These are phyloP conservation scores for Boletus insuetus DNA, from an alignment of 768 basidiomycete species.

Conservation along the genomic window DNA sequence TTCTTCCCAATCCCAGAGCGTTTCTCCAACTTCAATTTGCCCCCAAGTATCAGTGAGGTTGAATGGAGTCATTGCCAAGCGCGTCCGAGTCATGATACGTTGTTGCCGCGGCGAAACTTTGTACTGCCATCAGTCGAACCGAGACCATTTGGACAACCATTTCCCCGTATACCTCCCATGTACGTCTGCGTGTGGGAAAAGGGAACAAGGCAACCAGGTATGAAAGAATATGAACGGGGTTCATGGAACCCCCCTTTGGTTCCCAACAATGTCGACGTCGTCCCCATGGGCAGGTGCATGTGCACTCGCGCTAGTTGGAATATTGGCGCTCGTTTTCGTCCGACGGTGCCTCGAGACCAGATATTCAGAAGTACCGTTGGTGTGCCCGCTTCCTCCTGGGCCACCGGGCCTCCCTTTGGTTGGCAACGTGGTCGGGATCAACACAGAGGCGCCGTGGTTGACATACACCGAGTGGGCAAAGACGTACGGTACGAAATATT, in stretches of 20 bases:
- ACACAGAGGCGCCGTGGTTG: constrained; percentile 32
- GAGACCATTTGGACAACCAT: no score
- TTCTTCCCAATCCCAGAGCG: no score
- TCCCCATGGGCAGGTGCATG: background rate
- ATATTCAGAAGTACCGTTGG: background rate
- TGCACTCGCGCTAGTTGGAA: background rate
- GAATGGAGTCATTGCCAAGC: no score
- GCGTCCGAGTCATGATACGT: no score
- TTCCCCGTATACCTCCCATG: background rate
- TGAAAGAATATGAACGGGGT: background rate
- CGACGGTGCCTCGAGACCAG: background rate
- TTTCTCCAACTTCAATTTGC: no score
- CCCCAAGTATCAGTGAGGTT: no score
- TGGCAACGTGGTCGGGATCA: constrained; percentile 38
- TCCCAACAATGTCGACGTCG: background rate
- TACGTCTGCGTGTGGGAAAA: constrained; percentile 7
- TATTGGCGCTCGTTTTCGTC: background rate
- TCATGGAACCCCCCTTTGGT: background rate
- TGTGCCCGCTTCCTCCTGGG: constrained; percentile 32
- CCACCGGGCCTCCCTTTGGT: constrained; percentile 35
- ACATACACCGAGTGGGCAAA: constrained; percentile 38
- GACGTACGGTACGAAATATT: constrained; percentile 24
- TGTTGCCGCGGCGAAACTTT: no score
- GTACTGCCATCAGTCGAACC: no score
- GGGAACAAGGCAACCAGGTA: background rate